Evolutionary conservation across 2,329 filamentous ascomycete species (phyloP), one percentile per base, ranked within the genome.

Genomic region (Colletotrichum tropicicola): DNA sequence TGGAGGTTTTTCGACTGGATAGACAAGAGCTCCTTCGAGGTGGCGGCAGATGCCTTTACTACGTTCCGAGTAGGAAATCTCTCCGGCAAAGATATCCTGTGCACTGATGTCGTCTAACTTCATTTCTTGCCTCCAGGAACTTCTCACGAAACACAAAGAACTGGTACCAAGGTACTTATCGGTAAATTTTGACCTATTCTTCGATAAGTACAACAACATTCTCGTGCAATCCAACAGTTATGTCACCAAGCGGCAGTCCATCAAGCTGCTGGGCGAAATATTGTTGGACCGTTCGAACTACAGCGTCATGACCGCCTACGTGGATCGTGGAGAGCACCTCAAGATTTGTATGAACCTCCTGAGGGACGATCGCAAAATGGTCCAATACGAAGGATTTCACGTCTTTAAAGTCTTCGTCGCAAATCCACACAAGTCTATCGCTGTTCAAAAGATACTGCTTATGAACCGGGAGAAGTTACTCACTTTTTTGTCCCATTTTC

Each of bases 331-430:
- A 65, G 95, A 98, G 75, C 94, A 99, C 75, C 87, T 99, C 71
- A 99, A 99, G 82, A 92, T 98, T 69, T 96, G 94, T 82, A 99
- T 99, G 96, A 98, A 97, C 78, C 85, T 99, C 65, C 83, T 99
- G 66, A 91, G 94, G 70, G 96, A 98, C 77, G 95, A 98, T 78
- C 89, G 95, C 71, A 96, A 97, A 79, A 99, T 99, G 94, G 96
- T 99, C 67, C 96, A 98, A 79, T 99, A 99, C 77, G 96, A 99
- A 78, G 96, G 94, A 7, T 99, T 99, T 77, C 96, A 99, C 76
- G 95, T 99, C 43, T 99, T 99, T 86, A 99, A 99, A 84, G 95
- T 99, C 68, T 99, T 99, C 79, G 96, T 98, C 57, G 96, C 96
- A 65, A 99, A 99, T 76, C 96, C 96, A 7, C 94, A 98, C 83